phyloP scores from a whole-genome alignment of 768 basidiomycete species.

The Mycena alexandri region DNA sequence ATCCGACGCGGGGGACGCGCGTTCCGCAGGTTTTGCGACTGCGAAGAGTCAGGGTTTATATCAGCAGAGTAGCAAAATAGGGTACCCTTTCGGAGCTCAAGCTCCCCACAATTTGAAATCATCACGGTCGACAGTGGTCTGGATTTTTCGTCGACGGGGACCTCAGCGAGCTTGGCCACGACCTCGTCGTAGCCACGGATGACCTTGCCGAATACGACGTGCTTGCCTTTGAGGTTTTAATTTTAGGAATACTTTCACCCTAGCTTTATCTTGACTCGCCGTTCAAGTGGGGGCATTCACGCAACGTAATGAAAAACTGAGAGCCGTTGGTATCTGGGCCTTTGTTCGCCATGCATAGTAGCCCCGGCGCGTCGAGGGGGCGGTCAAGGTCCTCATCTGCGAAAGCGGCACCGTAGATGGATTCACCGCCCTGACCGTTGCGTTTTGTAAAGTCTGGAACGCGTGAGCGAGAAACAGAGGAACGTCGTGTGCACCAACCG shows the following conservation, averaged over 20 bases:
- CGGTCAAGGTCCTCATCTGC: slow-evolving; percentile 80
- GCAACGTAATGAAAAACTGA: slow-evolving; percentile 89
- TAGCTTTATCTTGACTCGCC: slow-evolving; percentile 40
- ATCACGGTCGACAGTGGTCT: slow-evolving; percentile 75
- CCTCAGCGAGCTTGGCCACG: slow-evolving; percentile 66
- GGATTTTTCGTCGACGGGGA: slow-evolving; percentile 82
- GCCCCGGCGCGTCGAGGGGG: slow-evolving; percentile 74
- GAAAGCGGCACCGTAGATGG: slow-evolving; percentile 83
- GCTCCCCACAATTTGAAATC: slow-evolving; percentile 86
- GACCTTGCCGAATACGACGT: slow-evolving; percentile 60
- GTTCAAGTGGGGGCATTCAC: slow-evolving; percentile 79
- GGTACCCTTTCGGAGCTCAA: slow-evolving; percentile 71
- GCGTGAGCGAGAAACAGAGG: slow-evolving; percentile 5
- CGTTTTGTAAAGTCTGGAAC: slow-evolving; percentile 80
- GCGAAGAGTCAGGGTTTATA: neutral
- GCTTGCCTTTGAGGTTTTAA: slow-evolving; percentile 52
- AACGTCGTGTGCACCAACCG: slow-evolving; percentile 56
- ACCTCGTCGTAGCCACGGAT: slow-evolving; percentile 70
- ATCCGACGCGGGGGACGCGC: slow-evolving; percentile 21
- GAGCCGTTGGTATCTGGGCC: slow-evolving; percentile 88
- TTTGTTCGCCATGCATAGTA: slow-evolving; percentile 93
- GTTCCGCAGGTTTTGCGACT: slow-evolving; percentile 36
- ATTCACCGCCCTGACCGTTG: slow-evolving; percentile 86
- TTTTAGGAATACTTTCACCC: no score
- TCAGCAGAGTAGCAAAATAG: neutral